These are phyloP conservation scores for Glycyrrhiza uralensis DNA, from an alignment of 306 rosid species.

Conservation along the genomic window DNA sequence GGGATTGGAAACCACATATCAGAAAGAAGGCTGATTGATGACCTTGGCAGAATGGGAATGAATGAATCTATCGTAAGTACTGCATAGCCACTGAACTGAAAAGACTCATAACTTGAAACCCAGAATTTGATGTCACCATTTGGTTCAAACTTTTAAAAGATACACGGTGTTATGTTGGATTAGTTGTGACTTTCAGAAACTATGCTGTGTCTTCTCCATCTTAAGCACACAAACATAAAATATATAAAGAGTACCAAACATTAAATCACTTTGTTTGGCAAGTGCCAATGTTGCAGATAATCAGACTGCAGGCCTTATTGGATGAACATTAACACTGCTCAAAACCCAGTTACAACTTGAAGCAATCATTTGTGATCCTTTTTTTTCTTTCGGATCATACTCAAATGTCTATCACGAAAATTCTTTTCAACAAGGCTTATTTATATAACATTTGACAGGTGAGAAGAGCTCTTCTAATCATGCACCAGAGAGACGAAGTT, in stretches of 20 bases:
- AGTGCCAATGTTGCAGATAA: background rate
- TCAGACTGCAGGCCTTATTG: background rate
- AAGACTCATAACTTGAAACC: background rate
- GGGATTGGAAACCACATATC: slow-evolving; percentile 97
- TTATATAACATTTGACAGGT: slow-evolving; percentile 51
- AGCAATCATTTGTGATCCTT: background rate
- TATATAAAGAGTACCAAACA: background rate
- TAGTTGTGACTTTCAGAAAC: background rate
- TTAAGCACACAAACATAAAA: background rate
- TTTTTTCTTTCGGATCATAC: background rate
- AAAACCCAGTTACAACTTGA: background rate
- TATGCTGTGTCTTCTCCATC: background rate
- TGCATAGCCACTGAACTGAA: slow-evolving; percentile 30
- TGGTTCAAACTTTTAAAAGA: slow-evolving; percentile 12
- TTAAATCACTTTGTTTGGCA: background rate
- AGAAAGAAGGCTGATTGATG: slow-evolving; percentile 91
- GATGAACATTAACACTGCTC: background rate
- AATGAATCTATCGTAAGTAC: slow-evolving; percentile 89
- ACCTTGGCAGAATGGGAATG: slow-evolving; percentile 90
- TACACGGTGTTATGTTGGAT: background rate
- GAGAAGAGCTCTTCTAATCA: slow-evolving; percentile 90
- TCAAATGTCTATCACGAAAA: background rate
- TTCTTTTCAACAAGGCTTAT: background rate
- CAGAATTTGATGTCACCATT: background rate
- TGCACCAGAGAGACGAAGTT: slow-evolving; percentile 99